Evolutionary conservation across 2,329 filamentous ascomycete species (phyloP).

Genomic region (Beauveria australis): DNA sequence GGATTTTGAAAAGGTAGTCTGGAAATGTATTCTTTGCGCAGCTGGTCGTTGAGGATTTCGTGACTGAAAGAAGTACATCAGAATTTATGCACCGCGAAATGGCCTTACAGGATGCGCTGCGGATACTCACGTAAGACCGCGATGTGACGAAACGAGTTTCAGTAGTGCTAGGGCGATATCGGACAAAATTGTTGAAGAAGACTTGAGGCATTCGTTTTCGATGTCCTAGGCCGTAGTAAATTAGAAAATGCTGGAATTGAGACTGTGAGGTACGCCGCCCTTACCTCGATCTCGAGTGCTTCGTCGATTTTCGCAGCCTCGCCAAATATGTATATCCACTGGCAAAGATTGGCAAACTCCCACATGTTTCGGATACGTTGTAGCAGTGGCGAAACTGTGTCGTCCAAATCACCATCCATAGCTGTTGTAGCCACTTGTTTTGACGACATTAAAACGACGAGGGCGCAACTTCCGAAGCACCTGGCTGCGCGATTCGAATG

Average conservation of each 20-base stretch:
- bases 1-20: conserved; percentile 76
- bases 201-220: conserved; percentile 80
- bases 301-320: conserved; percentile 84
- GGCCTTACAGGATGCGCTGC: too few relatives aligned
- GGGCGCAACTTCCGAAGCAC: background rate
- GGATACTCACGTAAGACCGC: conserved; percentile 71
- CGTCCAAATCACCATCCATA: background rate
- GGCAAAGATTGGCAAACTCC: conserved; percentile 90
- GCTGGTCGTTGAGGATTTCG: conserved; percentile 89
- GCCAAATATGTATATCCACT: conserved; percentile 90
- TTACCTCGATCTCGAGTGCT: conserved; percentile 81
- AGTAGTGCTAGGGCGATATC: conserved; percentile 80
- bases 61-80: conserved; percentile 40
- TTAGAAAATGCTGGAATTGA: background rate
- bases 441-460: conserved; percentile 1
- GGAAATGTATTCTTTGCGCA: conserved; percentile 77
- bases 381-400: conserved; percentile 35
- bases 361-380: conserved; percentile 77
- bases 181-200: conserved; percentile 63
- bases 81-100: background rate
- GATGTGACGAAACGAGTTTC: conserved; percentile 89
- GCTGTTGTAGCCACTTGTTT: background rate
- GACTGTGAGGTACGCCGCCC: background rate
- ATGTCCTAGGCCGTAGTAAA: conserved; percentile 53
- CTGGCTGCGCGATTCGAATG: background rate